These are phyloP conservation scores for Cladosporium cucumerinum DNA, from an alignment of 2,329 filamentous ascomycete genomes.

Conservation along the genomic window DNA sequence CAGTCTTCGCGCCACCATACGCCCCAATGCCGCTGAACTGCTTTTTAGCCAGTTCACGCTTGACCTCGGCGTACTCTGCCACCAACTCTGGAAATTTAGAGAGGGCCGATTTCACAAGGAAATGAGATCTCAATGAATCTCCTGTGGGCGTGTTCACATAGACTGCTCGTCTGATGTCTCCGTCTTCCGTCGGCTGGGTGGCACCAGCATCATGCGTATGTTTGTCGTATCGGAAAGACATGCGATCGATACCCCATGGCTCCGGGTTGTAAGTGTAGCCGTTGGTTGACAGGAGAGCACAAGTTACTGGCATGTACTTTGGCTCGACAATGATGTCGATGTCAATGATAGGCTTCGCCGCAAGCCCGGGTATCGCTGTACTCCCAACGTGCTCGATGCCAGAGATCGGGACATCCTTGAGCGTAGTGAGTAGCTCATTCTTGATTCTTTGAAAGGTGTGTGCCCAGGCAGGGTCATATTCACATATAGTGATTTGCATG, in stretches of 20 bases:
- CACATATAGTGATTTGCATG: not conserved
- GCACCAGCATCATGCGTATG: not conserved
- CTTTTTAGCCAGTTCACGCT: not conserved
- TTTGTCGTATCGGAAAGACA: conserved; percentile 4
- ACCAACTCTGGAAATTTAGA: not conserved
- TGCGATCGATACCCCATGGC: not conserved
- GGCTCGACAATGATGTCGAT: conserved; percentile 2
- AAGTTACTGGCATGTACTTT: not conserved
- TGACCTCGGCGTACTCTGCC: not conserved
- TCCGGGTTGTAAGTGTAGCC: conserved; percentile 4
- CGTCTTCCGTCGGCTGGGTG: not conserved
- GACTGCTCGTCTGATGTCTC: conserved; percentile 6
- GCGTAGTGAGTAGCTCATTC: not conserved
- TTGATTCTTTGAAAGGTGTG: not conserved
- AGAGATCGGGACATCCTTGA: not conserved
- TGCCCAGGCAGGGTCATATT: not conserved
- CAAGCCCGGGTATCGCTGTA: not conserved
- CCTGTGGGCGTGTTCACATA: not conserved
- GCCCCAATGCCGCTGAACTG: not conserved
- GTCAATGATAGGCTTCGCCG: not conserved
- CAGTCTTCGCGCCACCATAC: not conserved
- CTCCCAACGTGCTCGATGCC: conserved; percentile 5
- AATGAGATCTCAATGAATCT: not conserved
- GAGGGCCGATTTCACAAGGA: not conserved
- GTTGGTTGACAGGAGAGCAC: not conserved